phyloP scores from a whole-genome alignment of 495 filamentous ascomycete genomes.

The Aspergillus hancockii region DNA sequence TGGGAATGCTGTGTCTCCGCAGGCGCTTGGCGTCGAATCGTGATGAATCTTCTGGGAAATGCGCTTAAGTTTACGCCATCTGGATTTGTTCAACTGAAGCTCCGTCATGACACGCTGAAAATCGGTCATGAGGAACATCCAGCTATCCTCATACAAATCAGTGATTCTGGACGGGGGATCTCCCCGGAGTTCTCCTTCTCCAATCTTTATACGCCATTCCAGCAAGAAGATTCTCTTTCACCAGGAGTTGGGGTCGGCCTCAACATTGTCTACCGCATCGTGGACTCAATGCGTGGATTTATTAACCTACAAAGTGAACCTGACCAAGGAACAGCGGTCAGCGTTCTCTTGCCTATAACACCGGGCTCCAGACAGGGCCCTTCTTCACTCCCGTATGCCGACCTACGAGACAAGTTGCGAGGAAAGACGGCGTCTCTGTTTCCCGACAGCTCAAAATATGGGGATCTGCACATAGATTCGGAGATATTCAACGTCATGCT shows the following conservation, averaged over 20 bases:
- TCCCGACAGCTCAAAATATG: background rate
- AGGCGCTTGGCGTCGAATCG: conserved; percentile 63
- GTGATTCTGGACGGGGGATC: conserved; percentile 70
- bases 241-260: conserved; percentile 71
- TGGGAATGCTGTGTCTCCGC: background rate
- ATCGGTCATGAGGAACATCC: conserved; percentile 11
- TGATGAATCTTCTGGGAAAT: conserved; percentile 76
- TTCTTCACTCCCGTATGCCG: background rate
- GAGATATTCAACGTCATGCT: background rate
- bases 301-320: conserved; percentile 60
- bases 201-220: conserved; percentile 67
- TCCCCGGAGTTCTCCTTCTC: conserved; percentile 64
- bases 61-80: conserved; percentile 65
- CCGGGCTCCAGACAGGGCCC: background rate
- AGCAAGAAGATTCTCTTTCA: conserved; percentile 66
- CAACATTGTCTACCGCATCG: conserved; percentile 66
- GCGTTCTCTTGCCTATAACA: background rate
- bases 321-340: conserved; percentile 51
- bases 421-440: background rate
- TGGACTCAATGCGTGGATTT: conserved; percentile 57
- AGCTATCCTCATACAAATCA: conserved; percentile 47
- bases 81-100: conserved; percentile 60
- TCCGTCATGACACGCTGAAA: conserved; percentile 37
- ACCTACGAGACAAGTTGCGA: background rate
- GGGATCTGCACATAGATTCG: background rate